Evolutionary conservation across 2,329 filamentous ascomycete genomes (phyloP), one percentile per base, ranked within the genome.

Genomic region (Penicillium sp.): DNA sequence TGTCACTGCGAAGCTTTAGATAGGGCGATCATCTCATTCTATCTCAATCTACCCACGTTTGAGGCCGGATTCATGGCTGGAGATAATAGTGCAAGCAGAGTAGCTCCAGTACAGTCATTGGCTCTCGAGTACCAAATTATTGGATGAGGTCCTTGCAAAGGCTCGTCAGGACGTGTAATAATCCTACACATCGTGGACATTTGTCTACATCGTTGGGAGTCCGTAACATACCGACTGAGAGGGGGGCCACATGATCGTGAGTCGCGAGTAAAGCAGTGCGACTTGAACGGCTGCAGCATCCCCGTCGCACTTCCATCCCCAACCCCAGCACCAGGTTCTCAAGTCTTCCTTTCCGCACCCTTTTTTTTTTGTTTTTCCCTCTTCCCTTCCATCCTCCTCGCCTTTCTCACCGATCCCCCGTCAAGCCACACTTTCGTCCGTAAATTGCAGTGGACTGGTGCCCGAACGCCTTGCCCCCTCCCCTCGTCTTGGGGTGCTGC

Each of bases 391-490:
- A 42, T 12, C 41, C 4, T 34, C 15, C 38, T 35, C 37, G 31
- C 22, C 20, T 35, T n/a, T 42, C 34, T 67, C 61, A 61, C 50
- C 5, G 25, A 25, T 25, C 5, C 25, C 25, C 60, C 47, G 48
- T 60, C 67, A 71, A 69, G 64, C 70, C 67, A 70, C 63, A 69
- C 62, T 58, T 63, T 64, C 60, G 59, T 66, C 67, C 69, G 67
- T 71, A 65, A 71, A 69, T 66, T 66, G 64, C 65, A 61, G 63
- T 68, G 20, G 20, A 20, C 20, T 72, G 70, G 62, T 75, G 72
- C 72, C 72, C 72, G 70, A 74, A 73, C 68, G 69, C 69, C 71
- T 73, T 68, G 70, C 69, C 69, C 69, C 59, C 67, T 63, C 20
- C 22, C 12, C 34, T 62, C 66, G 63, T 63, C 64, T 67, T 45